These are phyloP conservation scores for Phragmites australis DNA, from an alignment of 176 grass and related monocot species.

Conservation along the genomic window DNA sequence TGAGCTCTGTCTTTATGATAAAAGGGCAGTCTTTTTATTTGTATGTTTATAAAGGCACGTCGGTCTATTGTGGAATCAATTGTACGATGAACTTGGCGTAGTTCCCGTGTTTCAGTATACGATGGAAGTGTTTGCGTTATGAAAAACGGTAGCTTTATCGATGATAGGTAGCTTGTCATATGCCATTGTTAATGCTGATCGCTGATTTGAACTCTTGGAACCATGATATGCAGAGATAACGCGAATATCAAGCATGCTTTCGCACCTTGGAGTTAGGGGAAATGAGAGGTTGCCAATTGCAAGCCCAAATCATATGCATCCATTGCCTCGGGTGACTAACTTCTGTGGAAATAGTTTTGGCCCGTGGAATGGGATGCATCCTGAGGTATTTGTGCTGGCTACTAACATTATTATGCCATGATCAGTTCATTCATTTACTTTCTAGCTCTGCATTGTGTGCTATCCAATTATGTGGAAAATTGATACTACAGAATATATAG, in stretches of 20 bases:
- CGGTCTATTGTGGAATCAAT: not conserved
- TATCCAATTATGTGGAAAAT: not conserved
- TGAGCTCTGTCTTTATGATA: constrained; percentile 15
- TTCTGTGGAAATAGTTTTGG: constrained; percentile 52
- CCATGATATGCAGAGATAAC: constrained; percentile 54
- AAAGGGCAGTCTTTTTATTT: constrained; percentile 12
- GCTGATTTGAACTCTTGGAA: not conserved
- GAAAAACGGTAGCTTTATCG: not conserved
- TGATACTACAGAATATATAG: not conserved
- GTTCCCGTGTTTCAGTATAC: not conserved
- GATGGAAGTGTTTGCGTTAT: constrained; percentile 1
- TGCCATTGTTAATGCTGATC: not conserved
- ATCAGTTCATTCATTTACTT: not conserved
- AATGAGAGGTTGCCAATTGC: constrained; percentile 45
- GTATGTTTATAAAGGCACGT: constrained; percentile 26
- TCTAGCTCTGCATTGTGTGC: not conserved
- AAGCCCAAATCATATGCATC: constrained; percentile 56
- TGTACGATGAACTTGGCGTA: not conserved
- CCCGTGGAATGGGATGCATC: constrained; percentile 52
- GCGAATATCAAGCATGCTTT: constrained; percentile 61
- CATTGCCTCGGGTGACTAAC: constrained; percentile 51
- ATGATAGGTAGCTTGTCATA: not conserved
- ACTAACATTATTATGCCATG: not conserved
- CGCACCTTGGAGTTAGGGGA: constrained; percentile 49
- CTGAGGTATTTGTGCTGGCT: constrained; percentile 47